Conservation (phyloP, 2,329 filamentous ascomycete genomes). For the Dichotomopilus funicola region DNA sequence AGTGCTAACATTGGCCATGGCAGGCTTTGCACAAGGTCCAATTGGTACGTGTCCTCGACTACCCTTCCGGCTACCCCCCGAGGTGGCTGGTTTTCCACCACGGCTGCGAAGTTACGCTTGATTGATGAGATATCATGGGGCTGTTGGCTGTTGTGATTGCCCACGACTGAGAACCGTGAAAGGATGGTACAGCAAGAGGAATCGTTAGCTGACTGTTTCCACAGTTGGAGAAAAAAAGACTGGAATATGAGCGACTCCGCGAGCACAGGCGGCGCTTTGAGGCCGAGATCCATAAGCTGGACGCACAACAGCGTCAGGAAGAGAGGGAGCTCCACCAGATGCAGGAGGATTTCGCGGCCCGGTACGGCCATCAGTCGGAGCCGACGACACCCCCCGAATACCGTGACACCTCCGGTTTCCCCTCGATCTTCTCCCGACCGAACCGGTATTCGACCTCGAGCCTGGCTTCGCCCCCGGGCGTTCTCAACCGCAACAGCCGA, state of each 20-base stretch:
- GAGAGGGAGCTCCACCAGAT: slow-evolving; percentile 80
- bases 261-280: slow-evolving; percentile 88
- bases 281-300: slow-evolving; percentile 83
- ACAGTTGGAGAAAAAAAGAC: slow-evolving; percentile 88
- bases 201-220: slow-evolving; percentile 13
- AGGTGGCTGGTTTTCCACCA: neutral
- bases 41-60: slow-evolving; percentile 53
- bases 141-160: neutral
- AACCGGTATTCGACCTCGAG: slow-evolving; percentile 87
- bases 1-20: slow-evolving; percentile 20
- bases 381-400: slow-evolving; percentile 95
- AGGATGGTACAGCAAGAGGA: neutral
- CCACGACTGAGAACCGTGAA: too few species aligned
- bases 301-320: slow-evolving; percentile 75
- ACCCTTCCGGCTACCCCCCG: neutral
- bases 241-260: slow-evolving; percentile 84
- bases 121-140: neutral
- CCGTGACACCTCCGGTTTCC: slow-evolving; percentile 68
- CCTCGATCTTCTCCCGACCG: slow-evolving; percentile 72
- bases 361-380: slow-evolving; percentile 74
- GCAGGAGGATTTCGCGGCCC: slow-evolving; percentile 63
- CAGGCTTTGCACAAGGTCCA: slow-evolving; percentile 67
- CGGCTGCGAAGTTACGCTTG: neutral
- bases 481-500: slow-evolving; percentile 66
- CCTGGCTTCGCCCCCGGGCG: slow-evolving; percentile 71